These are phyloP conservation scores for Candida easanensis DNA, from an alignment of 805 yeast species.

Conservation along the genomic window DNA sequence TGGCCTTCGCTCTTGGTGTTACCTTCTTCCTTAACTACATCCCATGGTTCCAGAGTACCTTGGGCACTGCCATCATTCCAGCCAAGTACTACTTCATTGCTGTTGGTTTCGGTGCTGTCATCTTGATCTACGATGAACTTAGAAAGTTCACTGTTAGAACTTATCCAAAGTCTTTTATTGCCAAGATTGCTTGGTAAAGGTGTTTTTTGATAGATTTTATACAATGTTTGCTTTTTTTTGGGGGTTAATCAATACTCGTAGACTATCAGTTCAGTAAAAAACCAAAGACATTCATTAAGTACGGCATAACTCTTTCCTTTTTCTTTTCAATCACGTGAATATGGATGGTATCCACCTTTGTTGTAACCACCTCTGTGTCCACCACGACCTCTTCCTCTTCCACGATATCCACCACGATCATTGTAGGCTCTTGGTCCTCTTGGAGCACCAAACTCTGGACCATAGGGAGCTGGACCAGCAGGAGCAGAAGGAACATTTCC, in stretches of 20 bases:
- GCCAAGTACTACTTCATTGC: constrained; percentile 47
- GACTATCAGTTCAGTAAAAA: too few relatives aligned
- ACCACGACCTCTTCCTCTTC: constrained; percentile 18
- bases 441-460: constrained; percentile 16
- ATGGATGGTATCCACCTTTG: constrained; percentile 18
- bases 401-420: constrained; percentile 9
- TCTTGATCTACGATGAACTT: constrained; percentile 40
- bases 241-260: too few relatives aligned
- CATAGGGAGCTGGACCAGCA: constrained; percentile 8
- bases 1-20: constrained; percentile 35
- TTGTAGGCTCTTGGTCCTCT: constrained; percentile 1
- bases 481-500: constrained; percentile 10
- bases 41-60: constrained; percentile 35
- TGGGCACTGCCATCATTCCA: constrained; percentile 39
- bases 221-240: too few relatives aligned
- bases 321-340: not conserved
- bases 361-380: constrained; percentile 19
- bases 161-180: constrained; percentile 37
- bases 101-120: constrained; percentile 40
- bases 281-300: not conserved
- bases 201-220: not conserved
- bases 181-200: constrained; percentile 40
- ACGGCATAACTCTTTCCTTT: not conserved
- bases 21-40: constrained; percentile 43
- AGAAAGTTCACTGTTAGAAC: constrained; percentile 37